Base-by-base conservation (phyloP, 306 rosid genomes). In the Dalbergia cultrata region DNA sequence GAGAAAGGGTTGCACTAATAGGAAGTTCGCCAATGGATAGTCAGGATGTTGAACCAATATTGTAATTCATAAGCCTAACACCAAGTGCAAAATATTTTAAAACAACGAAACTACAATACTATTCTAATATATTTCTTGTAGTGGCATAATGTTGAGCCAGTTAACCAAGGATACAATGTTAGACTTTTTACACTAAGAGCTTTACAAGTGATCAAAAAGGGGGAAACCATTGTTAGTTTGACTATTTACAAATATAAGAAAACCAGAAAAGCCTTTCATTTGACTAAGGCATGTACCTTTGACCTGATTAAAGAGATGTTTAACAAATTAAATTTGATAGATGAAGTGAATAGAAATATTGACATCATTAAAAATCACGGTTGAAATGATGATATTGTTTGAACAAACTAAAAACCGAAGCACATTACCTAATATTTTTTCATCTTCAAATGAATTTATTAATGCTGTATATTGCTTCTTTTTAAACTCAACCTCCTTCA, bases 371-470 rank as follows among this genome's bases (percentile, higher is more conserved):
- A 58, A 63, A 63, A 22, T 45, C 70, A 71, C 52, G 35, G 58
- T 16, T 67, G 60, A 65, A 37, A 26, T 26, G 31, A 37, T 14
- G 49, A 79, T 60, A 5, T 7, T 70, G 61, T 70, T 71, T 13
- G 60, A 76, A 62, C 44, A 66, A 70, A 66, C 67, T 58, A 79
- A 65, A 26, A 49, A 77, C 45, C 58, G 60, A 67, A 43, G 56
- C 49, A 70, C 10, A 39, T 80, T 86, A 93, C 92, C 89, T 0
- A 74, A 85, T 22, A 43, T 74, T 13, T 57, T 45, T 56, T 80
- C 74, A 7, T 68, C 80, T 17, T 81, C 74, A 4, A 64, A n/a
- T 45, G 82, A 64, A 22, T 72, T 74, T 54, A 16, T 67, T 1
- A 78, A 37, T 9, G 49, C 64, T 54, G 63, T 72, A 52, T 62